These are phyloP conservation scores for Cyberlindnera mrakii DNA, from an alignment of 805 yeast genomes.

Conservation along the genomic window DNA sequence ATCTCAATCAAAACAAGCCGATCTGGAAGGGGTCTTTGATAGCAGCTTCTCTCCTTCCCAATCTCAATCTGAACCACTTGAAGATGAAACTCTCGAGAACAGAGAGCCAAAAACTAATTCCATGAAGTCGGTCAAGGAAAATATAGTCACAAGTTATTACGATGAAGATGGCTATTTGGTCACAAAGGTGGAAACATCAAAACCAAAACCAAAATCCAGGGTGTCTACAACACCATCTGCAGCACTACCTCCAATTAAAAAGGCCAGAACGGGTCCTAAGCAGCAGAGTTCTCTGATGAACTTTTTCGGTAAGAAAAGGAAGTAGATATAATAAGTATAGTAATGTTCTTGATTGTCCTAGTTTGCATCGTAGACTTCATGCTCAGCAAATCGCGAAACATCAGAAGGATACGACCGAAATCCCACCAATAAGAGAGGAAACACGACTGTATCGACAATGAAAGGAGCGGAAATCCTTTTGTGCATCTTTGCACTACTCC, in stretches of 20 bases:
- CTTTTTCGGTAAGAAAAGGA: constrained; percentile 37
- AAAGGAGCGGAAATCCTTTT: background rate
- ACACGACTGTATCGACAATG: too few relatives aligned
- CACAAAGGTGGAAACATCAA: constrained; percentile 24
- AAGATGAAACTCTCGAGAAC: constrained; percentile 5
- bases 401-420: too few relatives aligned
- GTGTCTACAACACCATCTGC: constrained; percentile 2
- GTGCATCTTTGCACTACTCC: background rate
- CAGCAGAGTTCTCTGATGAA: constrained; percentile 41
- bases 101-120: background rate
- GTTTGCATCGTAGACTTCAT: too few relatives aligned
- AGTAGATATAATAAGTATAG: background rate
- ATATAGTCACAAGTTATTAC: constrained; percentile 21
- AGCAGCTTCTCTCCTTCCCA: constrained; percentile 15
- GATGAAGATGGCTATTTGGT: constrained; percentile 51
- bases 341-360: too few relatives aligned
- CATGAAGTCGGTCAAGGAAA: constrained; percentile 8
- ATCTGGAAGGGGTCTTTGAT: constrained; percentile 20
- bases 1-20: constrained; percentile 4
- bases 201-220: constrained; percentile 16
- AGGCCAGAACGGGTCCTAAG: constrained; percentile 23
- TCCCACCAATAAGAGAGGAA: too few relatives aligned
- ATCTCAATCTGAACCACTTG: constrained; percentile 5
- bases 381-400: too few relatives aligned
- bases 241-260: constrained; percentile 8